Conservation (phyloP, 345 rosid genomes). For the Dipteronia sinensis region DNA sequence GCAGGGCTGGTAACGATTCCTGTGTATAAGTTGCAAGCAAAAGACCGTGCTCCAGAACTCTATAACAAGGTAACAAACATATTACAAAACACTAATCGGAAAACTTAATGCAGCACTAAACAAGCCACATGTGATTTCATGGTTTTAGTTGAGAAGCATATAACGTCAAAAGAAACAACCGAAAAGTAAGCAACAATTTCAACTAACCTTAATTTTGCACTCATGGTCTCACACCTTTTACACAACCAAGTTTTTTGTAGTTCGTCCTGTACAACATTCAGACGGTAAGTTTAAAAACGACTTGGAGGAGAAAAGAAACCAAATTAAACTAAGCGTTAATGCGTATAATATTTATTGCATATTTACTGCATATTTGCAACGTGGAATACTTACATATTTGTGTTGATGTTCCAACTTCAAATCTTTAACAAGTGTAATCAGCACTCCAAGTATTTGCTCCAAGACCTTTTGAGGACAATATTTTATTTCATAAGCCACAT, state of each 20-base stretch:
- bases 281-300: slow-evolving; percentile 9
- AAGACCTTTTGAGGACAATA: slow-evolving; percentile 59
- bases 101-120: neutral
- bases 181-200: slow-evolving; percentile 8
- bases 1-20: slow-evolving; percentile 90
- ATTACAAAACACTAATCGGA: neutral
- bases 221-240: slow-evolving; percentile 97
- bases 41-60: slow-evolving; percentile 86
- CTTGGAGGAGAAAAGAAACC: neutral
- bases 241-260: slow-evolving; percentile 91
- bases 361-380: neutral
- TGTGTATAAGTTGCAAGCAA: slow-evolving; percentile 85
- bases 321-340: neutral
- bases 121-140: neutral
- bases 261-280: slow-evolving; percentile 60
- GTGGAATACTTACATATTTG: slow-evolving; percentile 64
- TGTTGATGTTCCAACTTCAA: slow-evolving; percentile 94
- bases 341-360: too few relatives aligned
- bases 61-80: slow-evolving; percentile 25
- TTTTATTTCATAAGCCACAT: slow-evolving; percentile 17
- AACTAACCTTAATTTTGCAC: slow-evolving; percentile 84
- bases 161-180: neutral
- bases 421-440: slow-evolving; percentile 96
- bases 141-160: neutral
- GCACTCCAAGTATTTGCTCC: slow-evolving; percentile 95